phyloP scores from a whole-genome alignment of 2,329 filamentous ascomycete genomes.

The Aspergillus awamori region DNA sequence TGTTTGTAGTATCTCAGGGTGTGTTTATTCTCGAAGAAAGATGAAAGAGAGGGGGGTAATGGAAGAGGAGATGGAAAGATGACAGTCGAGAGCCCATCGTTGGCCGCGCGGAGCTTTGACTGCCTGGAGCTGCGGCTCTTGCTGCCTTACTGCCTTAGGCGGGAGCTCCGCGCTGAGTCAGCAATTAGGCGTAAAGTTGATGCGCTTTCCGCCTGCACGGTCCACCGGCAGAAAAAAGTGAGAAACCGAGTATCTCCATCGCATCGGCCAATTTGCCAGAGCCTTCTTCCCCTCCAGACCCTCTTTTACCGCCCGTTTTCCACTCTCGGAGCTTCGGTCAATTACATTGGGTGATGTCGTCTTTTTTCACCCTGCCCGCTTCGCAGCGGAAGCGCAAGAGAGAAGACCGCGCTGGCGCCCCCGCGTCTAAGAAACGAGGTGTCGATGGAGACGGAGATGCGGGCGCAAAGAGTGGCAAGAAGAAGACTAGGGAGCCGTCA shows the following conservation, averaged over 20 bases:
- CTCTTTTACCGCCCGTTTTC: neutral
- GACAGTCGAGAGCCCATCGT: constrained; percentile 27
- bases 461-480: constrained; percentile 44
- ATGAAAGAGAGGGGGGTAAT: constrained; percentile 24
- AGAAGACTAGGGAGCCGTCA: constrained; percentile 68
- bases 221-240: constrained; percentile 42
- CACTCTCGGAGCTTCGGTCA: neutral
- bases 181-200: constrained; percentile 36
- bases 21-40: neutral
- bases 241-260: constrained; percentile 16
- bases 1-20: constrained; percentile 22
- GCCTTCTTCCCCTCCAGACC: neutral
- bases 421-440: constrained; percentile 50
- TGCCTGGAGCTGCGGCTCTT: constrained; percentile 40
- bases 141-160: constrained; percentile 26
- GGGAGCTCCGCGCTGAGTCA: constrained; percentile 40
- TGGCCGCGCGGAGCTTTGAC: constrained; percentile 46
- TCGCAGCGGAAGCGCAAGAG: constrained; percentile 91
- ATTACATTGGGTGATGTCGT: constrained; percentile 68
- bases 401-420: constrained; percentile 48
- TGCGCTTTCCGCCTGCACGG: constrained; percentile 31
- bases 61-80: constrained; percentile 25
- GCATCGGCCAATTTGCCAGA: neutral
- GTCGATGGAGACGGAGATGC: constrained; percentile 39
- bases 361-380: constrained; percentile 89